These are phyloP conservation scores for Saccharomycopsis phalli DNA, from an alignment of 1,139 yeast genomes.

Conservation along the genomic window DNA sequence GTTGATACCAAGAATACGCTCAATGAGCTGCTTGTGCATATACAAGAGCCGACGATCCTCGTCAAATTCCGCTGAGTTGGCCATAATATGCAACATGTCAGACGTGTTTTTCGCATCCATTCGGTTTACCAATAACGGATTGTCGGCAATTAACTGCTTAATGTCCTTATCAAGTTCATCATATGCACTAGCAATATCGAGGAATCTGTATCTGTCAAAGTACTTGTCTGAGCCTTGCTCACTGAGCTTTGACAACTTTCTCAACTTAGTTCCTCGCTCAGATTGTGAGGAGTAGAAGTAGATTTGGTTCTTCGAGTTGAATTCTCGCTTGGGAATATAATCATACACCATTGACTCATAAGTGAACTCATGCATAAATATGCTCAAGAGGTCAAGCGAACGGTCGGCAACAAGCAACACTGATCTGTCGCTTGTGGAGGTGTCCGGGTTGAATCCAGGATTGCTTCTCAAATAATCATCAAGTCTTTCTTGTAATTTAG, in stretches of 20 bases:
- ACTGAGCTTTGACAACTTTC: constrained; percentile 37
- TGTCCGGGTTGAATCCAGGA: constrained; percentile 52
- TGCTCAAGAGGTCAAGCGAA: constrained; percentile 74
- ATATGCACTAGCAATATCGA: constrained; percentile 70
- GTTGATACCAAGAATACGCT: constrained; percentile 46
- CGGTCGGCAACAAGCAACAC: constrained; percentile 74
- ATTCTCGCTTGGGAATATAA: constrained; percentile 21
- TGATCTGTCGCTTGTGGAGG: constrained; percentile 44
- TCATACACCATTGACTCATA: constrained; percentile 94
- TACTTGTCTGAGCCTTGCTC: constrained; percentile 59
- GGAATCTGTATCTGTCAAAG: constrained; percentile 62
- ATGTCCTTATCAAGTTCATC: constrained; percentile 54
- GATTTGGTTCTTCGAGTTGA: constrained; percentile 14
- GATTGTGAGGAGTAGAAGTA: constrained; percentile 45
- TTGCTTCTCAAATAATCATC: constrained; percentile 69
- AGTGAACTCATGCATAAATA: constrained; percentile 83
- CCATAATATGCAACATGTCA: constrained; percentile 57
- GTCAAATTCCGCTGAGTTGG: constrained; percentile 60
- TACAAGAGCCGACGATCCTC: constrained; percentile 54
- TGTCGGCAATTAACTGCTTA: constrained; percentile 59
- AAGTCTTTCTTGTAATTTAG: constrained; percentile 57
- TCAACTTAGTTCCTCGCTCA: constrained; percentile 46
- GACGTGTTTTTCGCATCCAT: constrained; percentile 50
- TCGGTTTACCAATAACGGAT: constrained; percentile 62
- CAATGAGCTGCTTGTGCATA: constrained; percentile 52